Evolutionary conservation across 1,284 basidiomycete species (phyloP).

Genomic region (Fomitopsis schrenkii): DNA sequence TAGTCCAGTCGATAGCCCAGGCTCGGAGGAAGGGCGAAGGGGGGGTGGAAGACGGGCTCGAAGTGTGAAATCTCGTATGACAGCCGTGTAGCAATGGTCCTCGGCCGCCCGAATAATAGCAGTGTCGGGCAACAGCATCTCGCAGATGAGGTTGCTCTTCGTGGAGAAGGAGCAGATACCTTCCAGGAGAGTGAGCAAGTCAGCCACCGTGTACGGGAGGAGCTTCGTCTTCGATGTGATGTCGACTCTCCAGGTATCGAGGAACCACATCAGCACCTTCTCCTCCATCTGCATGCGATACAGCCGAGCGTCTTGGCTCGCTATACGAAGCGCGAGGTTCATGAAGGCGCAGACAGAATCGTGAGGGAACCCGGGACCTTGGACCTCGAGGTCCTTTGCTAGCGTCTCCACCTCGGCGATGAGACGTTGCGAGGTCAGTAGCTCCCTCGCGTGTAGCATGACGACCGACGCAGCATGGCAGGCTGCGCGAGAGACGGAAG

Average conservation of each 20-base stretch:
- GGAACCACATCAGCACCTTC: slow-evolving; percentile 79
- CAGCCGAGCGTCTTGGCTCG: slow-evolving; percentile 75
- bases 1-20: not conserved
- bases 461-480: slow-evolving; percentile 70
- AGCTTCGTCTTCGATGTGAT: slow-evolving; percentile 31
- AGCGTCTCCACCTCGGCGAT: slow-evolving; percentile 72
- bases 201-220: slow-evolving; percentile 50
- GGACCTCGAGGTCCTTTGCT: slow-evolving; percentile 77
- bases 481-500: slow-evolving; percentile 72
- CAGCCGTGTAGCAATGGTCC: slow-evolving; percentile 50
- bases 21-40: not conserved
- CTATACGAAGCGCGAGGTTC: slow-evolving; percentile 57
- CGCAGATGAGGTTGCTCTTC: slow-evolving; percentile 40
- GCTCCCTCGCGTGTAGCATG: slow-evolving; percentile 37
- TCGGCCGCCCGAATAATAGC: slow-evolving; percentile 56
- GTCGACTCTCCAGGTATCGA: slow-evolving; percentile 65
- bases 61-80: slow-evolving; percentile 70
- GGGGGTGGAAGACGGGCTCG: slow-evolving; percentile 56
- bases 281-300: slow-evolving; percentile 82
- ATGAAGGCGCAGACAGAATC: slow-evolving; percentile 88
- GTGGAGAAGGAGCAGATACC: slow-evolving; percentile 55
- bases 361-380: slow-evolving; percentile 79
- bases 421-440: slow-evolving; percentile 53
- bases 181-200: slow-evolving; percentile 62
- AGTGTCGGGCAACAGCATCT: slow-evolving; percentile 60